Evolutionary conservation across 2,329 filamentous ascomycete genomes (phyloP).

Genomic region (Penicillium sp.): DNA sequence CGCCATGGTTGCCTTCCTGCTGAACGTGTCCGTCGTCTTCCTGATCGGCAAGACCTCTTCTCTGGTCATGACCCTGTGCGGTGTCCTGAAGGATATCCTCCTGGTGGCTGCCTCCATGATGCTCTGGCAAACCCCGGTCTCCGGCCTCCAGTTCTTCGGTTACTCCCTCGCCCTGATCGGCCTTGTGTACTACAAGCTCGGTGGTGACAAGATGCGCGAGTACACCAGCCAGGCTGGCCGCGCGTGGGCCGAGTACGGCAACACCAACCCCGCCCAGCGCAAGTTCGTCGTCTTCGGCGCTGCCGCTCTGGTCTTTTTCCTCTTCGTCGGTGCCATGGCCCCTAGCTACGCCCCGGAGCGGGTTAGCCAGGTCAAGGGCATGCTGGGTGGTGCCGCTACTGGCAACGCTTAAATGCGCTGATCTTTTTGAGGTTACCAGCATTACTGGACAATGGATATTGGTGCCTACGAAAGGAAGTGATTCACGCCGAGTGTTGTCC

Average conservation of each 20-base stretch:
- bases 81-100: slow-evolving; percentile 83
- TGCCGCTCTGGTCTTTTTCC: slow-evolving; percentile 62
- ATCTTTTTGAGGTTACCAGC: neutral
- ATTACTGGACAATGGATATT: neutral
- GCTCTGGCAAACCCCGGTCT: slow-evolving; percentile 71
- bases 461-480: neutral
- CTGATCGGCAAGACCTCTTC: slow-evolving; percentile 84
- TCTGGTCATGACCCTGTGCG: slow-evolving; percentile 77
- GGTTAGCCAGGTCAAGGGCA: slow-evolving; percentile 33
- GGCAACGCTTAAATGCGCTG: slow-evolving; percentile 30
- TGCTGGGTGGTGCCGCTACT: slow-evolving; percentile 34
- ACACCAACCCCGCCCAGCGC: slow-evolving; percentile 68
- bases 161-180: slow-evolving; percentile 67
- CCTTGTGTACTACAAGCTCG: slow-evolving; percentile 65
- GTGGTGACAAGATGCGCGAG: slow-evolving; percentile 74
- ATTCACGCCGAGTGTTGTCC: neutral
- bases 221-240: slow-evolving; percentile 68
- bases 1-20: slow-evolving; percentile 70
- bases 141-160: slow-evolving; percentile 67
- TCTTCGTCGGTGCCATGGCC: slow-evolving; percentile 62
- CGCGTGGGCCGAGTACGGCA: slow-evolving; percentile 82
- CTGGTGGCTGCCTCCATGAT: slow-evolving; percentile 71
- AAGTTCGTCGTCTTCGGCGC: slow-evolving; percentile 68
- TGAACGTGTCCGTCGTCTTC: slow-evolving; percentile 83
- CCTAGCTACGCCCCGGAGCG: slow-evolving; percentile 46